Conservation (phyloP, 495 filamentous ascomycete genomes). For the Daldinia vernicosa region DNA sequence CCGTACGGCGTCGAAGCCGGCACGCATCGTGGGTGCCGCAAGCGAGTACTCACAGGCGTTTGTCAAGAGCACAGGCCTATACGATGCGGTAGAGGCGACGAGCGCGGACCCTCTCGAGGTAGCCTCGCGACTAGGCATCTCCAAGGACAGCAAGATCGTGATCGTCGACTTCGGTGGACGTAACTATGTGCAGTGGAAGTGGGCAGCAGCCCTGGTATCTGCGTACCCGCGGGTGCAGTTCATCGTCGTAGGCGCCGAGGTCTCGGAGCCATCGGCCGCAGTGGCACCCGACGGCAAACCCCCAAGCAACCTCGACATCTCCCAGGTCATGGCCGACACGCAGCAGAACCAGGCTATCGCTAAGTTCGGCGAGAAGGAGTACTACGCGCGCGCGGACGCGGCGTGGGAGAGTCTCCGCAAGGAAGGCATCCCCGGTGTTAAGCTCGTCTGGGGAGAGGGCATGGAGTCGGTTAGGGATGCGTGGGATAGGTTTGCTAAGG, state of each 20-base stretch:
- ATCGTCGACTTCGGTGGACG: constrained; percentile 64
- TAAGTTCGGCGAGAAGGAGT: constrained; percentile 44
- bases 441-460: constrained; percentile 56
- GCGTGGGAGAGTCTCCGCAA: constrained; percentile 51
- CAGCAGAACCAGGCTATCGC: constrained; percentile 52
- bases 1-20: constrained; percentile 37
- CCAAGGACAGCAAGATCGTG: constrained; percentile 52
- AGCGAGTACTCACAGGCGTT: constrained; percentile 46
- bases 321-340: constrained; percentile 56
- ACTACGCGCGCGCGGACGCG: constrained; percentile 40
- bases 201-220: constrained; percentile 48
- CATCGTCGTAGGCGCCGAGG: constrained; percentile 51
- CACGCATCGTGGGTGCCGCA: constrained; percentile 49
- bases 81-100: constrained; percentile 49
- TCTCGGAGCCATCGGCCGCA: constrained; percentile 45
- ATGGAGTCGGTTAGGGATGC: constrained; percentile 53
- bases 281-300: constrained; percentile 1
- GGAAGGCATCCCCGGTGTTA: constrained; percentile 47
- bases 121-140: constrained; percentile 35
- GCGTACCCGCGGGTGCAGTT: constrained; percentile 46
- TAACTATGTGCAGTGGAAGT: constrained; percentile 47
- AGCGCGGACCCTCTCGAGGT: constrained; percentile 36
- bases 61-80: constrained; percentile 46
- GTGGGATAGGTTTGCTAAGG: constrained; percentile 55
- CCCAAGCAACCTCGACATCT: constrained; percentile 30